Evolutionary conservation across 352 stramenopile species (phyloP).

Genomic region (Pelagophyceae sp.): DNA sequence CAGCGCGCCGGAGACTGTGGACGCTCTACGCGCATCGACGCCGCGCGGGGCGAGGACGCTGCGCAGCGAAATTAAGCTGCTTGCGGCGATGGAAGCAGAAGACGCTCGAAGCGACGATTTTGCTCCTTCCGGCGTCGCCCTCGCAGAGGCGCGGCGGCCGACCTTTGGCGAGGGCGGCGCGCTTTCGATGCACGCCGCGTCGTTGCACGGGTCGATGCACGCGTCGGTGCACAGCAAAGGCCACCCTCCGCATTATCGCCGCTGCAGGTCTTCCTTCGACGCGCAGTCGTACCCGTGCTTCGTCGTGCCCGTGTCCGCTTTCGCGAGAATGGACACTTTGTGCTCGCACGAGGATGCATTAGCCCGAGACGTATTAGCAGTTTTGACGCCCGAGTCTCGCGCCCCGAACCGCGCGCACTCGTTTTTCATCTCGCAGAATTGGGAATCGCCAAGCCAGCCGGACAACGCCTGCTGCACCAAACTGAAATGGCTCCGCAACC

Average conservation of each 20-base stretch:
- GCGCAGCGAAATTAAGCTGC: no score
- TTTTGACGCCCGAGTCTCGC: background rate
- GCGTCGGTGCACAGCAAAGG: background rate
- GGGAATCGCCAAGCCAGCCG: background rate
- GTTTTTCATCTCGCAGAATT: conserved; percentile 8
- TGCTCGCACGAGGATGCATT: background rate
- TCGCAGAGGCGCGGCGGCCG: no score
- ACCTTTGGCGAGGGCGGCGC: no score
- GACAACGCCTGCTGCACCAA: conserved; percentile 2
- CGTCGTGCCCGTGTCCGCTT: background rate
- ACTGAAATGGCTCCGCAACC: conserved; percentile 2
- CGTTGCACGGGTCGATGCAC: background rate
- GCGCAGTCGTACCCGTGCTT: background rate
- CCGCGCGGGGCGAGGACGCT: no score
- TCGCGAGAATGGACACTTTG: background rate
- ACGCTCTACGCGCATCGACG: no score
- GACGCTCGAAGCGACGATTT: no score
- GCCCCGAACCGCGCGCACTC: background rate
- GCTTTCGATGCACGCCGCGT: background rate
- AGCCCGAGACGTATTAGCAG: background rate
- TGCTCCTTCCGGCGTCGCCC: no score
- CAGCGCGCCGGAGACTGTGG: no score
- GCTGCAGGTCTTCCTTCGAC: no score
- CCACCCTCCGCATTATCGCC: no score
- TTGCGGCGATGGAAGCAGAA: no score